A percentile compares a stretch with the other conserved stretches of the same genome.
Conservation (phyloP, 2,329 filamentous ascomycete species). For the Intubia oerlemansii region DNA sequence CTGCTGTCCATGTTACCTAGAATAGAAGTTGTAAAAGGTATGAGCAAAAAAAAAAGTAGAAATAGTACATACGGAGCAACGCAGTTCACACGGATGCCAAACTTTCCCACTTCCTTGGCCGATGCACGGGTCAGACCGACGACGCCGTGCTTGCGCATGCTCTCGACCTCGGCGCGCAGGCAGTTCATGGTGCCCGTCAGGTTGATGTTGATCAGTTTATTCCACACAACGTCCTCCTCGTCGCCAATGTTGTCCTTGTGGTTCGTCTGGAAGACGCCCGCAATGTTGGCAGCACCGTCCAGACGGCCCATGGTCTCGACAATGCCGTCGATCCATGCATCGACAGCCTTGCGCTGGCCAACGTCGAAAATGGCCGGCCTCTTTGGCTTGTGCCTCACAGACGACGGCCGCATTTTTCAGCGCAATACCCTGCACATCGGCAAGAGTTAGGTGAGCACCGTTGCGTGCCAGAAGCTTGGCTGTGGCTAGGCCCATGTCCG, state of each 20-base stretch:
- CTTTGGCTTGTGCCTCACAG: background rate
- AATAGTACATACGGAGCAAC: slow-evolving; percentile 3
- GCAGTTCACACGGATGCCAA: slow-evolving; percentile 22
- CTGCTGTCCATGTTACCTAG: background rate
- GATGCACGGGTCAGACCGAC: slow-evolving; percentile 16
- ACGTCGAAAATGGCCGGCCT: slow-evolving; percentile 5
- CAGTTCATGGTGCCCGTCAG: slow-evolving; percentile 30
- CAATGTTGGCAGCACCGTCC: slow-evolving; percentile 33
- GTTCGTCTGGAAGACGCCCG: slow-evolving; percentile 24
- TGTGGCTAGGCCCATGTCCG: slow-evolving; percentile 25
- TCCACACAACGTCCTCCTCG: slow-evolving; percentile 25
- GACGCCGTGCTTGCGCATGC: slow-evolving; percentile 15
- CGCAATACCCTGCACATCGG: slow-evolving; percentile 15
- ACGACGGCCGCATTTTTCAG: slow-evolving; percentile 1
- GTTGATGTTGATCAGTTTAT: slow-evolving; percentile 25
- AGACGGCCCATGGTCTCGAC: slow-evolving; percentile 28
- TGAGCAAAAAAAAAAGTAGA: slow-evolving; percentile 1
- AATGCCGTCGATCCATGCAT: slow-evolving; percentile 25
- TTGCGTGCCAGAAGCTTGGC: slow-evolving; percentile 18
- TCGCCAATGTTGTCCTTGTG: slow-evolving; percentile 18
- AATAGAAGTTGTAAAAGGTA: background rate
- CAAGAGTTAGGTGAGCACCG: slow-evolving; percentile 22
- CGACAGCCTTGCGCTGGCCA: slow-evolving; percentile 16
- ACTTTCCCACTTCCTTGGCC: slow-evolving; percentile 17
- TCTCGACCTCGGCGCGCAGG: slow-evolving; percentile 15